Evolutionary conservation across 1,284 basidiomycete species (phyloP), one percentile per base, ranked within the genome.

Genomic region (Phaffia rhodozyma): DNA sequence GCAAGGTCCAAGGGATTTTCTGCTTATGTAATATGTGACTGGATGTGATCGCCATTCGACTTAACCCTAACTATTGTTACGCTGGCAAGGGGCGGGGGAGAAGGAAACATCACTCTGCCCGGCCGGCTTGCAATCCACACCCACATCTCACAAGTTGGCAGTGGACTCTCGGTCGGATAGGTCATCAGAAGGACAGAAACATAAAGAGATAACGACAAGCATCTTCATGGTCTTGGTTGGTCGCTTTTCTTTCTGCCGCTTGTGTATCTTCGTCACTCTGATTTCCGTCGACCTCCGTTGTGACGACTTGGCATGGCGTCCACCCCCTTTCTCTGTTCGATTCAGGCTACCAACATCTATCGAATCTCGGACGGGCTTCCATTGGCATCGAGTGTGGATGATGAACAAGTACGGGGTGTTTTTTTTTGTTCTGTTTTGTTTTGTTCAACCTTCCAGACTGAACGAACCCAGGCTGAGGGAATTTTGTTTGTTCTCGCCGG

Each of bases 381-480:
- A 16, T 81, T 97, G 3, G 91, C 92, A 13, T 92, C 92, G 1
- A 92, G 88, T 67, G 92, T 96, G 20, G 92, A 97, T 72, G 92
- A 97, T 72, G 92, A 96, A 74, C 85, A 89, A 79, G 91, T 91
- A 65, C 71, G 81, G 25, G 30, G 48, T 43, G 20, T 49, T 34
- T 6, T 52, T 71, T 21, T 64, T 59, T 5, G 16, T 34, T 65
- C 66, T 27, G 54, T 55, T 49, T 55, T 21, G 32, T n/a, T 43
- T 23, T 25, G 30, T 16, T 1, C 34, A 13, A 49, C 13, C 20
- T 1, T 16, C n/a, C n/a, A 23, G 13, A 48, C 21, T 58, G n/a
- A 18, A 47, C 23, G 13, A 58, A n/a, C 57, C 51, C 56, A 53
- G 21, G 38, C 38, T 30, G 43, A 47, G n/a, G 43, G 0, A 25